Base-by-base conservation (phyloP, 345 rosid genomes). In the Syzygium oleosum region DNA sequence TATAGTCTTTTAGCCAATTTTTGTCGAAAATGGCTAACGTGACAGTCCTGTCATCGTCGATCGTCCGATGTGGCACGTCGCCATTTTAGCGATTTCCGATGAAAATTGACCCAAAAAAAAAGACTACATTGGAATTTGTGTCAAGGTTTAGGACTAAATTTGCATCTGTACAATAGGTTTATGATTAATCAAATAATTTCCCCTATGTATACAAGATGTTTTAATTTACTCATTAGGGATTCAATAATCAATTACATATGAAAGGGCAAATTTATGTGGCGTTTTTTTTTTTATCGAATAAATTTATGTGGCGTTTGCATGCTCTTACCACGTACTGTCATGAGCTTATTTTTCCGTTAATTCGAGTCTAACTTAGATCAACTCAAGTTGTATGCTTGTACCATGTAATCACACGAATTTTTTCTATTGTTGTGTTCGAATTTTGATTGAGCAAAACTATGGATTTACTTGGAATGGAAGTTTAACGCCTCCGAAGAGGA, bases 131-230 rank as follows among this genome's bases (percentile, higher is more conserved):
- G 10, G 4, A 21, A 55, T 55, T 53, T 22, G 9, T 7, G 12
- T 0, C 3, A 22, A 73, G 2, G 25, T 73, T 73, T 73, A 73
- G 12, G 14, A 38, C 4, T 38, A 12, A 9, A 73, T 34, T 73
- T 2, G 12, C 4, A 0, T 34, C 1, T 2, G 11, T 38, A 0
- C 11, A 73, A 73, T 38, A 73, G 3, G 2, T 73, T 19, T 22
- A 19, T 2, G 59, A 22, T 4, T 3, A 7, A 55, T 55, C 3
- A 3, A 25, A 21, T 3, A 55, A 55, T 7, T 55, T 21, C 21
- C 25, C 4, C 58, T 4, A 55, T 55, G 59, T 1, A 43, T 43
- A 43, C 59, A 21, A 22, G 25, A 55, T 43, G 8, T 55, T 55
- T 55, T 55, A 55, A 22, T 55, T 23, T 2, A 55, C 8, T 55